Percentiles rank a stretch among this genome's conserved stretches.
These are phyloP conservation scores for Punica granatum DNA, from an alignment of 345 rosid species.

Conservation along the genomic window DNA sequence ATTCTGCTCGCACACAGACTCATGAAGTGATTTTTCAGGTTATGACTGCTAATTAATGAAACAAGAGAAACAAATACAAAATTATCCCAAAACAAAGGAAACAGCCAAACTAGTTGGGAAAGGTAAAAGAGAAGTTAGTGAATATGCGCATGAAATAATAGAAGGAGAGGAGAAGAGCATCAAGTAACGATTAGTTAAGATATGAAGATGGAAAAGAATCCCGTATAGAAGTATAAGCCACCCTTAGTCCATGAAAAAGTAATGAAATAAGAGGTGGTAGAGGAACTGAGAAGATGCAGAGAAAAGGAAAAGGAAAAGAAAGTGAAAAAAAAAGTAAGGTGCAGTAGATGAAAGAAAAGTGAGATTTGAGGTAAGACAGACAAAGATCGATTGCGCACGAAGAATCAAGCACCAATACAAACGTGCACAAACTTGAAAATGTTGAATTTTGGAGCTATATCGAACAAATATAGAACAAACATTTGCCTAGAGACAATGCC, in stretches of 20 bases:
- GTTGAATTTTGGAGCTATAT: neutral
- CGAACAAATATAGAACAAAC: neutral
- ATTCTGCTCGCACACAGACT: neutral
- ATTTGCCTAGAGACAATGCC: neutral
- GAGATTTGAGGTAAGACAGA: neutral
- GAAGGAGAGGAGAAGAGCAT: neutral
- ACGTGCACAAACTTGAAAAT: neutral
- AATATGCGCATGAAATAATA: neutral
- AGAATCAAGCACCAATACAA: neutral
- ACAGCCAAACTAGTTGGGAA: neutral
- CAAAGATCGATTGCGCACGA: neutral
- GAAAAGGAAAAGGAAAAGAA: neutral
- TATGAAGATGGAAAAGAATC: neutral
- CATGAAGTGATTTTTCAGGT: neutral
- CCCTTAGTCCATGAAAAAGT: neutral
- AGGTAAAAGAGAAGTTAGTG: no score
- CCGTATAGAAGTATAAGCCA: neutral
- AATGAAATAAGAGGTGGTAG: neutral
- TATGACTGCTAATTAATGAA: neutral
- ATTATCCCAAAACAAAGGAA: neutral
- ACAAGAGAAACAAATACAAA: neutral
- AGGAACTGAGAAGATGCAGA: neutral
- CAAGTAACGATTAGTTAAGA: neutral
- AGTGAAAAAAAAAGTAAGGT: neutral
- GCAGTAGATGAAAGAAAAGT: neutral